Conservation (phyloP, 73 alveolate species). For the Paramecium pentaurelia region DNA sequence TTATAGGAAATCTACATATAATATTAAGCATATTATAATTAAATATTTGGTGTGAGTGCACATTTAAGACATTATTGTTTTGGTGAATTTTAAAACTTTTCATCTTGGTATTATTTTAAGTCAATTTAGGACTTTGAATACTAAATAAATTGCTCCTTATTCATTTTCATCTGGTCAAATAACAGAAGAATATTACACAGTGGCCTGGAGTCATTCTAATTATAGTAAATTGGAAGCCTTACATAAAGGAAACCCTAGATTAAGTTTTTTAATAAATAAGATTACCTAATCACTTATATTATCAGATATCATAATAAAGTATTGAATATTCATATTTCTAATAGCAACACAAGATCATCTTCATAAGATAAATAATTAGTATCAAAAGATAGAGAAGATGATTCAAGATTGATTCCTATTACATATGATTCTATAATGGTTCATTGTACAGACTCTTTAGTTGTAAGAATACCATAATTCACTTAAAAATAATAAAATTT, state of each 20-base stretch:
- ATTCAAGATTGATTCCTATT: background rate
- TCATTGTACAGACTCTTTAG: background rate
- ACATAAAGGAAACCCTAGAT: background rate
- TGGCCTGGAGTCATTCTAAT: background rate
- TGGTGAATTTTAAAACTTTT: constrained; percentile 21
- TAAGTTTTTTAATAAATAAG: background rate
- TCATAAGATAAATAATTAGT: background rate
- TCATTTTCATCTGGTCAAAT: background rate
- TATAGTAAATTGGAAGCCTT: background rate
- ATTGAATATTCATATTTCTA: background rate
- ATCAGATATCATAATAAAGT: constrained; percentile 17
- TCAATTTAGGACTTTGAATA: background rate
- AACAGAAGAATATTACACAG: background rate
- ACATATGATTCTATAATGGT: background rate
- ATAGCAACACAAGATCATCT: constrained; percentile 6
- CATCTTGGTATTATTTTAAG: background rate
- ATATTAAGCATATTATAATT: constrained; percentile 1
- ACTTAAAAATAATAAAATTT: background rate
- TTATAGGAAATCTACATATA: constrained; percentile 2
- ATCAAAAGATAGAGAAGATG: background rate
- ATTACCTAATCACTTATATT: background rate
- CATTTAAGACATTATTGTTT: constrained; percentile 23
- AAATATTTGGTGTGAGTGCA: constrained; percentile 19
- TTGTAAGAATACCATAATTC: background rate
- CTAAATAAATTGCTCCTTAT: background rate